Conservation (phyloP, 176 grass and related monocot genomes). For the Saccharum officinarum region DNA sequence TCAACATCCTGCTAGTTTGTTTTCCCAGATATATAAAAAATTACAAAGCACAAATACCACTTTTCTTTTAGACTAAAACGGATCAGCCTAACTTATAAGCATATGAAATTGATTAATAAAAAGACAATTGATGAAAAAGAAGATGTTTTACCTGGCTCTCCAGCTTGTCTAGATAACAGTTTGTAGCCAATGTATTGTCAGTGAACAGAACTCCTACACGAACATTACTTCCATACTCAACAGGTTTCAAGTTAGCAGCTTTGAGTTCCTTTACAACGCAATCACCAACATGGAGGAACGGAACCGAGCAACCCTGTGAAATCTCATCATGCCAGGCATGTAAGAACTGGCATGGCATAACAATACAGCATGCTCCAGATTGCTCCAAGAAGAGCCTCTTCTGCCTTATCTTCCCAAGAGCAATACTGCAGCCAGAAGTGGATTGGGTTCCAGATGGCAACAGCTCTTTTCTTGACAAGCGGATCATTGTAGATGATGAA, state of each 20-base stretch:
- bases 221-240: constrained; percentile 75
- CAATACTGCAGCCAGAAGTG: constrained; percentile 19
- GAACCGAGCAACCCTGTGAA: constrained; percentile 60
- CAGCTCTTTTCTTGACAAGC: constrained; percentile 38
- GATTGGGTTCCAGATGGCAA: constrained; percentile 13
- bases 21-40: background rate
- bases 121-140: background rate
- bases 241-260: constrained; percentile 59
- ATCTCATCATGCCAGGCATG: constrained; percentile 67
- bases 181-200: constrained; percentile 19
- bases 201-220: constrained; percentile 62
- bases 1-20: background rate
- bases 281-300: constrained; percentile 62
- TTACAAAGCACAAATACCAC: background rate
- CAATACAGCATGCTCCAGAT: constrained; percentile 73
- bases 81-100: background rate
- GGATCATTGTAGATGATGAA: constrained; percentile 69
- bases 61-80: background rate
- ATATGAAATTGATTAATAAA: no score
- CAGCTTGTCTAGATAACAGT: constrained; percentile 58
- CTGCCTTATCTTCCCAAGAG: constrained; percentile 57
- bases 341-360: constrained; percentile 69
- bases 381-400: constrained; percentile 63
- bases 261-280: constrained; percentile 64
- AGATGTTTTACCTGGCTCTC: constrained; percentile 53